Base-by-base conservation (phyloP, 805 yeast genomes). In the Metschnikowia reukaufii region DNA sequence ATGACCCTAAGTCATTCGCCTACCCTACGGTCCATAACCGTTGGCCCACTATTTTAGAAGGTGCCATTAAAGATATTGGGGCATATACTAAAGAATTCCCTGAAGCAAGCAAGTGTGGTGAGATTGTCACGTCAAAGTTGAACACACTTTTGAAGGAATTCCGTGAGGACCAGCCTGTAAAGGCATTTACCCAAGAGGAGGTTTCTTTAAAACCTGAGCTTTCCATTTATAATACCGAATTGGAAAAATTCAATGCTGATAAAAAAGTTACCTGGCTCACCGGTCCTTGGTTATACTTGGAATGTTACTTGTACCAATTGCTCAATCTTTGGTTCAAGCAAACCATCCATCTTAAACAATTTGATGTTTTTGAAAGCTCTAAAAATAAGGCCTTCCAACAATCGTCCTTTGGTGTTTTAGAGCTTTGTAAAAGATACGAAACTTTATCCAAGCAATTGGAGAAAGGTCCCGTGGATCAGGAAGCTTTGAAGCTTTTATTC, bases 211-310 rank as follows among this genome's bases (percentile, higher is more conserved):
- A 87, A 44, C 65, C 74, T 0, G 72, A 67, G 66, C 76, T 83
- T 47, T 62, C 64, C 10, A 70, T 79, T 6, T 91, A 81, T 69
- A 88, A 92, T 66, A 76, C 74, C 3, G 75, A 78, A 30, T 67
- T 83, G 56, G 61, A 58, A 19, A 52, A 60, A 20, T 56, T 69
- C 39, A 65, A 63, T 41, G 43, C 44, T 20, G 37, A 47, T 3
- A 62, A 54, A 48, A 41, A 48, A 15, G 59, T 76, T 43, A 79
- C 86, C 13, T 94, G 97, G 97, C 68, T 73, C 38, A 74, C 84
- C 7, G 95, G 92, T 0, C 96, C 96, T 16, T 94, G 99, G 99
- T 70, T 94, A 44, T 85, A 76, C 60, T 72, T 86, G 35, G 99
- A 95, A 65, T 85, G 96, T 64, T 84, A 85, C 61, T 63, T 94